These are phyloP conservation scores for Theobroma cacao DNA, from an alignment of 345 rosid species.

Conservation along the genomic window DNA sequence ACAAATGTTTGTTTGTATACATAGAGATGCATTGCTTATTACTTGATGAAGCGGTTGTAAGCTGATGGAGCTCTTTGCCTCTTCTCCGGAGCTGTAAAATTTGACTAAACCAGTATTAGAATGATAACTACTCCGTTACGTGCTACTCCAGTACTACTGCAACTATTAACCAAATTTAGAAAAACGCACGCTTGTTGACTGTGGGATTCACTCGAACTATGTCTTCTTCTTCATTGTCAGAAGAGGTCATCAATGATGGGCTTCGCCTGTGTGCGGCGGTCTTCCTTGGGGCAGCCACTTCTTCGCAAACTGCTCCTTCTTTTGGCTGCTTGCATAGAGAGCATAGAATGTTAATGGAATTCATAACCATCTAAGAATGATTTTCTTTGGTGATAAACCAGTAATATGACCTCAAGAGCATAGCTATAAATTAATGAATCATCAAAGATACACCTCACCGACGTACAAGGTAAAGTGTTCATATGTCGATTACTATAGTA, in stretches of 20 bases:
- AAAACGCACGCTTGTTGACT: slow-evolving; percentile 77
- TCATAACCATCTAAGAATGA: background rate
- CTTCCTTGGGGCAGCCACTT: slow-evolving; percentile 29
- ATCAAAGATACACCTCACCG: background rate
- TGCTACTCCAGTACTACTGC: background rate
- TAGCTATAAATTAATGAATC: too few relatives aligned
- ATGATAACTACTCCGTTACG: too few relatives aligned
- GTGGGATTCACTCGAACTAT: slow-evolving; percentile 41
- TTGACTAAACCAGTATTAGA: slow-evolving; percentile 5
- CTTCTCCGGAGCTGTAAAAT: slow-evolving; percentile 82
- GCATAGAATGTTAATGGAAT: background rate
- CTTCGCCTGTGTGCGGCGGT: slow-evolving; percentile 26
- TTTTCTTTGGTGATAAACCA: background rate
- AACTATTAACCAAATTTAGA: background rate
- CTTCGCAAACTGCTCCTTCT: slow-evolving; percentile 39
- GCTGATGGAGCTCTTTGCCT: slow-evolving; percentile 98
- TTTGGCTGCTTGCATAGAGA: slow-evolving; percentile 31
- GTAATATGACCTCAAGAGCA: background rate
- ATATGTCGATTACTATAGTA: background rate
- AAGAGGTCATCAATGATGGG: slow-evolving; percentile 48
- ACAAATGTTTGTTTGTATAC: background rate
- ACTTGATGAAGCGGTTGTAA: slow-evolving; percentile 96
- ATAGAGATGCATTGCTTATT: slow-evolving; percentile 13
- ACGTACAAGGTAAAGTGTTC: background rate
- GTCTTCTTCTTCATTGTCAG: slow-evolving; percentile 76